A percentile compares a stretch with the other conserved stretches of the same genome.
phyloP scores from a whole-genome alignment of 352 stramenopile genomes.

The Chrysophaeum taylorii region DNA sequence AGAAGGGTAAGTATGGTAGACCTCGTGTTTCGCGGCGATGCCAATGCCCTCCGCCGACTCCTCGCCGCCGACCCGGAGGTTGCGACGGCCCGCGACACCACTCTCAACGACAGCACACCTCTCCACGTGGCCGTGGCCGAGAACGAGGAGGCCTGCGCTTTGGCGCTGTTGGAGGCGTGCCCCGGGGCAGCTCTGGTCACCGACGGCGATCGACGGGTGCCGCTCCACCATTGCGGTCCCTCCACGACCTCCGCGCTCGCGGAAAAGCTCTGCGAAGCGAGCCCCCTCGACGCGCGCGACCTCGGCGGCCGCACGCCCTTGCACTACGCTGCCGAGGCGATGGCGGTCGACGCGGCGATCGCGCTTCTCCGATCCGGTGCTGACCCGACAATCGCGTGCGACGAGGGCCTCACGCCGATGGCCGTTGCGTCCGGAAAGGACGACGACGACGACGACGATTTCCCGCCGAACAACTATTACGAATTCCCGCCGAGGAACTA shows the following conservation, averaged over 20 bases:
- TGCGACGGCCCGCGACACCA: not conserved
- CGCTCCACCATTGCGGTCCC: not conserved
- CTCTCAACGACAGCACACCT: not conserved
- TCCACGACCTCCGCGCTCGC: not conserved
- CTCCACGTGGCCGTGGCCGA: conserved; percentile 2
- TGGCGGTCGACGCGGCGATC: not conserved
- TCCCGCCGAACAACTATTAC: not conserved
- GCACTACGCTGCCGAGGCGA: not conserved
- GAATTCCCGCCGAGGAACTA: not conserved
- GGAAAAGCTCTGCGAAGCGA: too few species aligned
- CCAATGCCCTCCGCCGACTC: not conserved
- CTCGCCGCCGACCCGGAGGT: not conserved
- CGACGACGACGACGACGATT: not conserved
- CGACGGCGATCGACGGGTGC: too few species aligned
- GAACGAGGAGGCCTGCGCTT: not conserved
- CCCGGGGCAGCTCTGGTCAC: too few species aligned
- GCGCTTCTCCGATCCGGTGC: not conserved
- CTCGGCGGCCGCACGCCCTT: not conserved
- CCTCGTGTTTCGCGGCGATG: not conserved
- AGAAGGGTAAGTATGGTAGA: not conserved
- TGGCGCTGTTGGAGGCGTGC: not conserved
- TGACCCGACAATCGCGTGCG: not conserved
- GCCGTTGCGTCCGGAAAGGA: not conserved
- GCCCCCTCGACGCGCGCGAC: not conserved
- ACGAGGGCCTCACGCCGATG: not conserved